A percentile compares a stretch with the other conserved stretches of the same genome.
These are phyloP conservation scores for Penicillium silybi DNA, from an alignment of 495 filamentous ascomycete species.

Conservation along the genomic window DNA sequence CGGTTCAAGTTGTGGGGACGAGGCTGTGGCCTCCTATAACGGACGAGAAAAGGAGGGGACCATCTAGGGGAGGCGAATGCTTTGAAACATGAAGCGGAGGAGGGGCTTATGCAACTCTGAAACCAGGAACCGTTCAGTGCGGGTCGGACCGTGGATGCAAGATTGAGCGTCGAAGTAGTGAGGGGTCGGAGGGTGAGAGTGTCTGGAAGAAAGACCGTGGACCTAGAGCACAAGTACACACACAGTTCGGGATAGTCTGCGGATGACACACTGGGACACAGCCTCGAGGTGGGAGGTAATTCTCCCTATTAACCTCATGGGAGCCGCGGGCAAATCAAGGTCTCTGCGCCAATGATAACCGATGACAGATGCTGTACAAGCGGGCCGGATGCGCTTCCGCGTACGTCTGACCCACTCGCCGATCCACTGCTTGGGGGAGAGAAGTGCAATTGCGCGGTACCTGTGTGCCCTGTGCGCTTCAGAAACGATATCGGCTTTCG, in stretches of 20 bases:
- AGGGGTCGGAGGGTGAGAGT: background rate
- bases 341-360: constrained; percentile 1
- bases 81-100: background rate
- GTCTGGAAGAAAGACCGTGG: no score
- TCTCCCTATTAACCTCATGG: constrained; percentile 6
- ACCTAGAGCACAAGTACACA: no score
- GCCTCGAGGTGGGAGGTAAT: constrained; percentile 8
- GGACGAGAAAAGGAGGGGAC: background rate
- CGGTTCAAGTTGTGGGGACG: background rate
- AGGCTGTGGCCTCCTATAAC: background rate
- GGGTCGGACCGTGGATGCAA: background rate
- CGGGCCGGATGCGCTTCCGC: constrained; percentile 6
- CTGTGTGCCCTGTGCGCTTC: background rate
- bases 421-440: background rate
- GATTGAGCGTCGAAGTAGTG: background rate
- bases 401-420: background rate
- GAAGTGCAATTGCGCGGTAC: background rate
- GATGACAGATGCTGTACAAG: background rate
- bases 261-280: background rate
- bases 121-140: background rate
- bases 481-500: background rate
- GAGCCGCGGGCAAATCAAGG: constrained; percentile 8
- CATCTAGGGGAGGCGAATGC: background rate
- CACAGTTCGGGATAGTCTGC: no score
- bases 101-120: background rate